Conservation (phyloP, 768 basidiomycete genomes). For the Rhodosporidiobolus odoratus region DNA sequence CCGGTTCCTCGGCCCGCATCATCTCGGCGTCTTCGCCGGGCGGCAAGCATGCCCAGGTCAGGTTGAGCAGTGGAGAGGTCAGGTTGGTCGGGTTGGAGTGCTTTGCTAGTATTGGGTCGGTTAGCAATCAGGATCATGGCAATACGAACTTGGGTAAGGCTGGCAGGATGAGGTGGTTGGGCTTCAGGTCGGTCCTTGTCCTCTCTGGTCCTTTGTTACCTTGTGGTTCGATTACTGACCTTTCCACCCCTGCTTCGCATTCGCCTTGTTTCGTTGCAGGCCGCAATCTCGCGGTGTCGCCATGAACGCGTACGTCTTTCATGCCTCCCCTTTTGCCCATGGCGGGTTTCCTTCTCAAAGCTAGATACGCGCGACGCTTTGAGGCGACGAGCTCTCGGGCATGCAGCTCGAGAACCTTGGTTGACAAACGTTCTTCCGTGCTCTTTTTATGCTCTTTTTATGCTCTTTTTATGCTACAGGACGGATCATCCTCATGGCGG, state of each 20-base stretch:
- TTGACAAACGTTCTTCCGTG: too few species aligned
- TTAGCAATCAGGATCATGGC: slow-evolving; percentile 87
- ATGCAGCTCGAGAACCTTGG: too few species aligned
- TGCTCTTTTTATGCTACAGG: not conserved
- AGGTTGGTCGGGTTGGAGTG: slow-evolving; percentile 71
- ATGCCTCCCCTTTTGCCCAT: not conserved
- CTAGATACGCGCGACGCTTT: too few species aligned
- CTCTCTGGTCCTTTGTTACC: not conserved
- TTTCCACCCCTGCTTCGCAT: not conserved
- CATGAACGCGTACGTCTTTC: slow-evolving; percentile 34
- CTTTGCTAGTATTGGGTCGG: slow-evolving; percentile 81
- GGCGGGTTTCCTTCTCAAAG: too few species aligned
- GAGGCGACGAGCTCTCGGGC: too few species aligned
- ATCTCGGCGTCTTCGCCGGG: slow-evolving; percentile 56
- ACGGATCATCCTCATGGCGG: slow-evolving; percentile 76
- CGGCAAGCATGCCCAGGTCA: slow-evolving; percentile 71
- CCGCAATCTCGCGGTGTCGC: slow-evolving; percentile 23
- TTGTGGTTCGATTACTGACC: not conserved
- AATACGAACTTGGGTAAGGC: slow-evolving; percentile 82
- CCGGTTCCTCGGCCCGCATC: slow-evolving; percentile 77
- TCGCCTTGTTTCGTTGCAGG: not conserved
- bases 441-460: too few species aligned
- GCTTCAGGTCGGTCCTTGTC: slow-evolving; percentile 52
- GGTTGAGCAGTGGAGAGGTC: slow-evolving; percentile 86
- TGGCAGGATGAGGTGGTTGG: slow-evolving; percentile 80